Conservation (phyloP, 768 basidiomycete genomes). For the Cystobasidium tubakii region DNA sequence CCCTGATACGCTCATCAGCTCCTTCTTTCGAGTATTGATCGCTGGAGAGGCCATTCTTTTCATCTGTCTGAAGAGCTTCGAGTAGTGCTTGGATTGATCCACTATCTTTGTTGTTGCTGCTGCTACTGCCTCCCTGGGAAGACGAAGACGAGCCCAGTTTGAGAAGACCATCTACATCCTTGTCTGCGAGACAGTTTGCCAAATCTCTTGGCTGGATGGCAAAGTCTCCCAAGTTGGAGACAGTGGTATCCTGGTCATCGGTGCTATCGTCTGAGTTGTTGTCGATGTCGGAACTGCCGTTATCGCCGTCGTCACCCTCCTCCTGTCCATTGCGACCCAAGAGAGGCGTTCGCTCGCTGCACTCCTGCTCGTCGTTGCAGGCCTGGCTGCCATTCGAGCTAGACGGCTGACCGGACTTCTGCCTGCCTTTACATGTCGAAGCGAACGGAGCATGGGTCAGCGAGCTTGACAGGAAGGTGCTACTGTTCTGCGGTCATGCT, state of each 20-base stretch:
- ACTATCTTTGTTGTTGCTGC: not conserved
- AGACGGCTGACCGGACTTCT: not conserved
- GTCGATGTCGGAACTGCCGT: not conserved
- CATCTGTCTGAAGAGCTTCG: constrained; percentile 25
- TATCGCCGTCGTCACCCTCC: not conserved
- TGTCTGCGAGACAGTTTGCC: constrained; percentile 13
- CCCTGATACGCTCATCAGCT: constrained; percentile 9
- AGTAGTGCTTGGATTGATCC: not conserved
- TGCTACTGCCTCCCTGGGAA: not conserved
- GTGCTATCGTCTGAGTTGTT: not conserved
- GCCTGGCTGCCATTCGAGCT: not conserved
- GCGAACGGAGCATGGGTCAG: too few relatives aligned
- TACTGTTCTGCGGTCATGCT: too few relatives aligned
- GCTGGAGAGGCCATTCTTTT: constrained; percentile 18
- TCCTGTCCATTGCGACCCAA: constrained; percentile 1
- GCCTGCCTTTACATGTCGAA: not conserved
- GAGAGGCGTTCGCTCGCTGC: constrained; percentile 25
- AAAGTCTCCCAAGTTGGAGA: constrained; percentile 30
- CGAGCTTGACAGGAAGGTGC: too few relatives aligned
- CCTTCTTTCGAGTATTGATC: constrained; percentile 19
- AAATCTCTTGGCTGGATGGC: constrained; percentile 14
- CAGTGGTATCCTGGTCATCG: constrained; percentile 1
- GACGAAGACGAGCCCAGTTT: not conserved
- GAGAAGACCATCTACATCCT: constrained; percentile 13
- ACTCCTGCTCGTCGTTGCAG: constrained; percentile 2